These are phyloP conservation scores for Rhamnella rubrinervis DNA, from an alignment of 331 rosid species.

Conservation along the genomic window DNA sequence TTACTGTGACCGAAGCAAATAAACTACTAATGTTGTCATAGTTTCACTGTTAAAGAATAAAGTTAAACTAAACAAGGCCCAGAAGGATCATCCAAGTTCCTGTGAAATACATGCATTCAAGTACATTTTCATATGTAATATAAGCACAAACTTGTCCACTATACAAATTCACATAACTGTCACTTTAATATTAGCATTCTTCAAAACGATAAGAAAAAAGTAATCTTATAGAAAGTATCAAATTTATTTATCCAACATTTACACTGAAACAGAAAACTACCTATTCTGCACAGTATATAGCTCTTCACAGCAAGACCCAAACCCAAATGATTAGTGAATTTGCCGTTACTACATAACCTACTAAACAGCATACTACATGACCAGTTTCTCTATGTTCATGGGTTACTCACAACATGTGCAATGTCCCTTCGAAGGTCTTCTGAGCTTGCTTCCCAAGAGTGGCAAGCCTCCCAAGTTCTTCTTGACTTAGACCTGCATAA, in stretches of 20 bases:
- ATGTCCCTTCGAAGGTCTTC: conserved; percentile 91
- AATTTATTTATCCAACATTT: too few relatives aligned
- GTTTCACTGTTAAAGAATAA: neutral
- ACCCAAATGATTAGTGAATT: too few relatives aligned
- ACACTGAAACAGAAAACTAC: too few relatives aligned
- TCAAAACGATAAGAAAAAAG: too few relatives aligned
- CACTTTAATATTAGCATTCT: too few relatives aligned
- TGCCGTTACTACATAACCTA: too few relatives aligned
- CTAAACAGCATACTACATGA: conserved; percentile 1
- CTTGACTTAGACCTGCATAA: conserved; percentile 56
- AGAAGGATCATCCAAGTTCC: too few relatives aligned
- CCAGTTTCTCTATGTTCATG: conserved; percentile 7
- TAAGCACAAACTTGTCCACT: neutral
- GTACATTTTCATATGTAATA: neutral
- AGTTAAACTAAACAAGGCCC: neutral
- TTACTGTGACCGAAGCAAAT: neutral
- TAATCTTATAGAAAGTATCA: too few relatives aligned
- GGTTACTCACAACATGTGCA: conserved; percentile 76
- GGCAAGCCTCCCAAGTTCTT: conserved; percentile 79
- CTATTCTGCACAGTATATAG: too few relatives aligned
- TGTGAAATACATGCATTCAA: neutral
- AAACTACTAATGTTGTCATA: neutral
- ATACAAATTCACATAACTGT: too few relatives aligned
- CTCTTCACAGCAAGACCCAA: too few relatives aligned
- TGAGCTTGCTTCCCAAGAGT: conserved; percentile 65